phyloP scores from a whole-genome alignment of 164 flowering plant species.

The Magnolia kwangsiensis region DNA sequence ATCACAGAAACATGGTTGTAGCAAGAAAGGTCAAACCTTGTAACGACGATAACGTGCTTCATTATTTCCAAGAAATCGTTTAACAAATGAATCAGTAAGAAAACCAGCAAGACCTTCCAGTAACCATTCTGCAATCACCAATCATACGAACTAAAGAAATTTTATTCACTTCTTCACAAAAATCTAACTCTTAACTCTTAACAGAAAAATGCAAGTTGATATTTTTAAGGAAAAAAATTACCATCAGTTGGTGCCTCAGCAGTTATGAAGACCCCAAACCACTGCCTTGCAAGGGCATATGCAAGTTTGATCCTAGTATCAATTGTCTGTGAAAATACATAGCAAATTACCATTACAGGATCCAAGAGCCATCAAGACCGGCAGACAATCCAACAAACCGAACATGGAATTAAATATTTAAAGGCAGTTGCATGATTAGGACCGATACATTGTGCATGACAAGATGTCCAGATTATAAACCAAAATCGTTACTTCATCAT shows the following conservation, averaged over 20 bases:
- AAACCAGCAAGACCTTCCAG: conserved; percentile 95
- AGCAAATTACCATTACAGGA: neutral
- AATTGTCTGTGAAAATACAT: conserved; percentile 50
- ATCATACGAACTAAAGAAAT: conserved; percentile 9
- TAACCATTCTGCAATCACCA: conserved; percentile 71
- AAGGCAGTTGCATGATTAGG: too few species aligned
- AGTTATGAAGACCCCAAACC: conserved; percentile 94
- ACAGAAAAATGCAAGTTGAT: neutral
- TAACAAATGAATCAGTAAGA: conserved; percentile 73
- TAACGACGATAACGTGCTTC: conserved; percentile 92
- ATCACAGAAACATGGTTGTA: neutral
- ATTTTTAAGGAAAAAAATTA: conserved; percentile 14
- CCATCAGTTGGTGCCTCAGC: conserved; percentile 90
- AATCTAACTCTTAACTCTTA: neutral
- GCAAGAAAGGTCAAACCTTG: conserved; percentile 54
- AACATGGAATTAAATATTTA: too few species aligned
- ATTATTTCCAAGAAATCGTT: conserved; percentile 85
- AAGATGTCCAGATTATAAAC: too few species aligned
- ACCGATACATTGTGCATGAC: too few species aligned
- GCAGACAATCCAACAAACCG: neutral
- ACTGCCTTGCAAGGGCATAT: conserved; percentile 91
- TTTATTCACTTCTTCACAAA: neutral
- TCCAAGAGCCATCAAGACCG: neutral
- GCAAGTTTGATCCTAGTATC: conserved; percentile 89
- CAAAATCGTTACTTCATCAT: too few species aligned